Conservation (phyloP, 78 protist species). For the Parvularia atlantis region DNA sequence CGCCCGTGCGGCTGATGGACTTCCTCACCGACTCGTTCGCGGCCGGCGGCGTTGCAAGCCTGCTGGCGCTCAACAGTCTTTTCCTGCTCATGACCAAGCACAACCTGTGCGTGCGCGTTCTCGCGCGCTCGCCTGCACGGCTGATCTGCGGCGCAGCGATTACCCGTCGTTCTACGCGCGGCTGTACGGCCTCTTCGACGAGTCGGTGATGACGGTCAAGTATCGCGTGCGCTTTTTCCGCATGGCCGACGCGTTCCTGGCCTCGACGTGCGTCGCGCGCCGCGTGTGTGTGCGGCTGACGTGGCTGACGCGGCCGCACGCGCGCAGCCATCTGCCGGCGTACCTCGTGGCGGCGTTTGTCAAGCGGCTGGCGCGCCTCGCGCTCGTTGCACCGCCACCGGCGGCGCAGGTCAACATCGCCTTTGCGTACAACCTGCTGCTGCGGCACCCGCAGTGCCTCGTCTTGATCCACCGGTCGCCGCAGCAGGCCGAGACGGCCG, state of each 20-base stretch:
- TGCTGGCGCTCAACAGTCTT: conserved; percentile 58
- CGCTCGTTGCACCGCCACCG: conserved; percentile 51
- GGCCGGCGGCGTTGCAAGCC: conserved; percentile 52
- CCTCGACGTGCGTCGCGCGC: conserved; percentile 12
- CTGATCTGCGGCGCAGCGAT: conserved; percentile 16
- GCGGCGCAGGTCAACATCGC: conserved; percentile 33
- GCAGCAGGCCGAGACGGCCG: not conserved
- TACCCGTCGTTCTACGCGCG: conserved; percentile 58
- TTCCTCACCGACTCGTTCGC: conserved; percentile 23
- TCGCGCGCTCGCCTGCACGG: not conserved
- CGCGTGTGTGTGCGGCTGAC: not conserved
- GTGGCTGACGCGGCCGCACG: not conserved
- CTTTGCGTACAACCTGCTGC: conserved; percentile 28
- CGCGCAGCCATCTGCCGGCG: conserved; percentile 23
- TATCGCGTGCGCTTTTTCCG: conserved; percentile 53
- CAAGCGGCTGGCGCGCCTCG: conserved; percentile 46
- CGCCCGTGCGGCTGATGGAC: conserved; percentile 22
- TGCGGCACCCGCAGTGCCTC: conserved; percentile 43
- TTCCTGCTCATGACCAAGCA: conserved; percentile 54
- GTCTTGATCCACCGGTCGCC: conserved; percentile 30
- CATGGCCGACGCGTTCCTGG: conserved; percentile 32
- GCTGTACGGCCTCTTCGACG: conserved; percentile 47
- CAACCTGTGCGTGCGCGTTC: conserved; percentile 20
- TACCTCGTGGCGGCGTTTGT: conserved; percentile 65
- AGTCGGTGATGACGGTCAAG: conserved; percentile 34